Base-by-base conservation (phyloP, 2,329 filamentous ascomycete species). In the Trichoderma aggressivum region DNA sequence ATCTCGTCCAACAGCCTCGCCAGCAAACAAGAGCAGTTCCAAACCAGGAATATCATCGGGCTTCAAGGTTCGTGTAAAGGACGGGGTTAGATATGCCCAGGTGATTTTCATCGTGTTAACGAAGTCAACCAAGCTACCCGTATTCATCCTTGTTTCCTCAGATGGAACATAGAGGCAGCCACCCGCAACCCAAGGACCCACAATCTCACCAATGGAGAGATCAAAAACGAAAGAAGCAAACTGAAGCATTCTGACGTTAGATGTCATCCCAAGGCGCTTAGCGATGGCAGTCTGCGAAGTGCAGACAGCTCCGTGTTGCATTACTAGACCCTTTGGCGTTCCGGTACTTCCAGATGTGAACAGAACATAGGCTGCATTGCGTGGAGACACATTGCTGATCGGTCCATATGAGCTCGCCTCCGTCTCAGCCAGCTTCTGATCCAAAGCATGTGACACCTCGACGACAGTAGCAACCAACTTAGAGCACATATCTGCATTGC, bases 211-310 rank as follows among this genome's bases (percentile, higher is more conserved):
- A 60, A 73, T 71, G 5, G 67, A 70, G 12, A 71, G 36, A 62
- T 75, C 74, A 63, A 75, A 75, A n/a, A 71, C 67, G 10, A 70
- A 74, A 7, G 74, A 73, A 24, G 69, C 70, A 32, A 75, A 75
- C 14, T 75, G 73, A 43, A 75, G 72, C 62, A 74, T 73, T 4
- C 65, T 70, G 12, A 65, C 64, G 7, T 62, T 58, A n/a, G 47
- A 34, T 14, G 36, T 58, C 62, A 74, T 67, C 1, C 65, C 24
- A 3, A 73, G 56, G 6, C 61, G 47, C 56, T 65, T 55, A 10
- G 59, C 18, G 12, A 61, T 66, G 10, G 47, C 70, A 12, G 70
- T 72, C 53, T 72, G 70, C 5, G 58, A 70, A 16, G 72, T 73
- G 32, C 70, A 72, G 5, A 72, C 68, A 5, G 70, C 58, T 18